Percentiles rank a stretch among this genome's conserved stretches.
Conservation (phyloP, 192 early-diverging fungal species). For the Backusella circina region DNA sequence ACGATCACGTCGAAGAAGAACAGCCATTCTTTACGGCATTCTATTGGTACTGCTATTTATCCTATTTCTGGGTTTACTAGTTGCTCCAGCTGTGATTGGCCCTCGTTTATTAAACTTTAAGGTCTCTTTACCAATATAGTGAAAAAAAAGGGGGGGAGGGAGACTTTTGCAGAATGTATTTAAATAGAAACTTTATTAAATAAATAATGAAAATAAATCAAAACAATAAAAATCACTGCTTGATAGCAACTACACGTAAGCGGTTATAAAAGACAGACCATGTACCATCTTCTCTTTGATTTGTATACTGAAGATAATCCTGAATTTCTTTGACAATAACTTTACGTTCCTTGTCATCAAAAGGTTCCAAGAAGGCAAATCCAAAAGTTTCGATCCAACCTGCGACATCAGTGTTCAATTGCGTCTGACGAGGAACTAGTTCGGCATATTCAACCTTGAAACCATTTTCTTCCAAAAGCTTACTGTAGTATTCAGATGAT, state of each 20-base stretch:
- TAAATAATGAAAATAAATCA: not conserved
- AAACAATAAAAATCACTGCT: not conserved
- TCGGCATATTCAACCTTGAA: conserved; percentile 45
- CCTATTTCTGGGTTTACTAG: conserved; percentile 59
- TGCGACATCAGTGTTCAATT: conserved; percentile 48
- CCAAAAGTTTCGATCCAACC: conserved; percentile 72
- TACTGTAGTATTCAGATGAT: conserved; percentile 41
- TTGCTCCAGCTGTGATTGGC: conserved; percentile 51
- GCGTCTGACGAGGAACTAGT: conserved; percentile 51
- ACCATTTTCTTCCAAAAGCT: conserved; percentile 45
- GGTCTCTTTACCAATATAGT: conserved; percentile 13
- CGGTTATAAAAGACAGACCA: conserved; percentile 34
- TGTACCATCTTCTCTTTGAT: conserved; percentile 31
- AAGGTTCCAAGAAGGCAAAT: conserved; percentile 50
- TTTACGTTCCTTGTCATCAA: conserved; percentile 29
- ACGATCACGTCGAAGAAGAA: conserved; percentile 54
- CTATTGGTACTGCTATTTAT: conserved; percentile 56
- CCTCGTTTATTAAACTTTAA: conserved; percentile 8
- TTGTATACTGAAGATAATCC: conserved; percentile 15
- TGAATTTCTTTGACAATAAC: conserved; percentile 24
- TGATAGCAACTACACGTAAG: conserved; percentile 24
- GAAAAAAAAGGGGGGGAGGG: not conserved
- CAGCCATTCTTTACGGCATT: conserved; percentile 61
- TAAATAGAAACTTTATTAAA: conserved; percentile 1
- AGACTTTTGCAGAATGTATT: not conserved